These are phyloP conservation scores for Salix dunnii DNA, from an alignment of 345 rosid genomes.

Conservation along the genomic window DNA sequence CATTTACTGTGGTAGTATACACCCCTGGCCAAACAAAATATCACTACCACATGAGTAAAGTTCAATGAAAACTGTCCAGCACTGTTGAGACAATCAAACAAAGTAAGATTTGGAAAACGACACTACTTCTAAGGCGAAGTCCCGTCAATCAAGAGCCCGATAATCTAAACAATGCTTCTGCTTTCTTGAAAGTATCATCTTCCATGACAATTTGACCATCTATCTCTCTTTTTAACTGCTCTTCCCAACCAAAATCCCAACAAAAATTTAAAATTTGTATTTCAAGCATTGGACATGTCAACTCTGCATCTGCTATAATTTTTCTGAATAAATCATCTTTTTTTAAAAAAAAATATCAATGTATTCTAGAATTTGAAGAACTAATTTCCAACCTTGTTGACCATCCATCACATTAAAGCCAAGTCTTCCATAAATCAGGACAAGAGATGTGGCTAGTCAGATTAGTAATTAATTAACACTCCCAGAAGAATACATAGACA, in stretches of 20 bases:
- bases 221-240: background rate
- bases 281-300: background rate
- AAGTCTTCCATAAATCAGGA: background rate
- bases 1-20: constrained; percentile 51
- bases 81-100: background rate
- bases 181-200: background rate
- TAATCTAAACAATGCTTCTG: background rate
- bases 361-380: background rate
- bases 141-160: background rate
- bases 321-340: background rate
- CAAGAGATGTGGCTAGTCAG: background rate
- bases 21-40: constrained; percentile 51
- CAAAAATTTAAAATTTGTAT: background rate
- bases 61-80: background rate
- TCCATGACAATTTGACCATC: background rate
- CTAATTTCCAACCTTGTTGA: background rate
- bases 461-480: background rate
- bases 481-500: background rate
- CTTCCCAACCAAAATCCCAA: background rate
- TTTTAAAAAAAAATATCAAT: too few species aligned
- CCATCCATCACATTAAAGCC: background rate
- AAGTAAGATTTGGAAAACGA: background rate
- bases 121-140: background rate
- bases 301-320: background rate
- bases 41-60: background rate